Conservation (phyloP, 1,284 basidiomycete species). For the Rhizopogon parksii region DNA sequence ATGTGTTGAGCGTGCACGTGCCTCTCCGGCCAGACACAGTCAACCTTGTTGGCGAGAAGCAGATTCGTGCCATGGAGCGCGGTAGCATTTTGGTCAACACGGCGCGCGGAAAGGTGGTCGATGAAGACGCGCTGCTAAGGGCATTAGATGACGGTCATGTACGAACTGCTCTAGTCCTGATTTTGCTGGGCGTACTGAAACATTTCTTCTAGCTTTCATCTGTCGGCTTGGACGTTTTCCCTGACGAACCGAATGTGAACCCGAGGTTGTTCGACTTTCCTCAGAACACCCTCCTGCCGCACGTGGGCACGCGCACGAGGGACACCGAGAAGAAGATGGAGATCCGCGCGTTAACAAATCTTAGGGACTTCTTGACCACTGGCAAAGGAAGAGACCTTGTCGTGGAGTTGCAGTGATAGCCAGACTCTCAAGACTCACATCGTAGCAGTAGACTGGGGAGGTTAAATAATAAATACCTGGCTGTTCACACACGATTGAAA, state of each 20-base stretch:
- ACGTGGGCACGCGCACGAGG: conserved; percentile 78
- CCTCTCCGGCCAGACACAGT: conserved; percentile 67
- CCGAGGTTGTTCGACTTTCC: conserved; percentile 71
- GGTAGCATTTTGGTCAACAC: conserved; percentile 80
- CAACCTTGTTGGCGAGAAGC: conserved; percentile 64
- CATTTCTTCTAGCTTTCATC: conserved; percentile 50
- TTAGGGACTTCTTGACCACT: conserved; percentile 53
- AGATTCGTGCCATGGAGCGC: conserved; percentile 74
- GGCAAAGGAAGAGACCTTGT: conserved; percentile 60
- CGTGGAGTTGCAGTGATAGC: conserved; percentile 39
- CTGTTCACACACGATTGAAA: no score
- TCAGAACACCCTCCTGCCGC: conserved; percentile 75
- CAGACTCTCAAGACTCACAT: not conserved
- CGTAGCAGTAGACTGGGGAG: no score
- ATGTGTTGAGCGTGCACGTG: conserved; percentile 72
- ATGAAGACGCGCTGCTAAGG: conserved; percentile 76
- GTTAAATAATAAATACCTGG: no score
- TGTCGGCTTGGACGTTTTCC: conserved; percentile 83
- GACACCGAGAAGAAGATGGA: conserved; percentile 79
- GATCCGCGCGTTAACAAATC: conserved; percentile 61
- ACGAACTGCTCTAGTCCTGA: conserved; percentile 23
- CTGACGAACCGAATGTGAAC: conserved; percentile 79
- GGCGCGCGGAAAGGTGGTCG: conserved; percentile 79
- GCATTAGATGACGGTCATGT: conserved; percentile 77
- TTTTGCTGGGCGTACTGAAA: not conserved